Conservation (phyloP, 2,329 filamentous ascomycete species). For the Huntiella moniliformis region DNA sequence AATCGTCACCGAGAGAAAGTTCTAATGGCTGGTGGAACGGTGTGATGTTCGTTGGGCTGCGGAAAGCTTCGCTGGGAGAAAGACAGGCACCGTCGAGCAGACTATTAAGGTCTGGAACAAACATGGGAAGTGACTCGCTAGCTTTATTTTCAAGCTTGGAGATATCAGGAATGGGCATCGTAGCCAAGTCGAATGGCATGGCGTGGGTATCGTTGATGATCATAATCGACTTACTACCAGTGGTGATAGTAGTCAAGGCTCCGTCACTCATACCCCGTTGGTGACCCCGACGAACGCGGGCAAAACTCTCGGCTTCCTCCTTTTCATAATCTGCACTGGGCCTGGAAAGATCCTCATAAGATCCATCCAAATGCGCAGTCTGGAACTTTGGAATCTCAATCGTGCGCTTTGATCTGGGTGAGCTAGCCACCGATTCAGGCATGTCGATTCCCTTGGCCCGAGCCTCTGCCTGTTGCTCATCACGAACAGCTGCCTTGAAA, state of each 20-base stretch:
- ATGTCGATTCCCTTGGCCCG: background rate
- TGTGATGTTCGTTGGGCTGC: slow-evolving; percentile 7
- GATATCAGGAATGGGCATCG: slow-evolving; percentile 29
- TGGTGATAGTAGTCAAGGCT: slow-evolving; percentile 52
- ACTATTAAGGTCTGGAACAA: slow-evolving; percentile 27
- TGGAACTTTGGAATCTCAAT: background rate
- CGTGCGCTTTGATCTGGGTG: background rate
- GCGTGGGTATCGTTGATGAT: slow-evolving; percentile 52
- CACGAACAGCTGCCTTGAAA: slow-evolving; percentile 56
- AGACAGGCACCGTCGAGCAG: slow-evolving; percentile 9
- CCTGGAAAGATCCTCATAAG: slow-evolving; percentile 25
- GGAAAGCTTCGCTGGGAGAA: slow-evolving; percentile 9
- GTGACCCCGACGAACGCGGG: slow-evolving; percentile 9
- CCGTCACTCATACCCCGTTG: slow-evolving; percentile 31
- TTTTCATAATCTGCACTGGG: background rate
- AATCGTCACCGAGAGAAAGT: background rate
- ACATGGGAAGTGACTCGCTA: slow-evolving; percentile 26
- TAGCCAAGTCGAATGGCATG: slow-evolving; percentile 27
- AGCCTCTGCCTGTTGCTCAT: slow-evolving; percentile 29
- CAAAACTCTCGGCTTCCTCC: background rate
- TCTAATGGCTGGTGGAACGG: slow-evolving; percentile 5
- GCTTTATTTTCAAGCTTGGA: slow-evolving; percentile 36
- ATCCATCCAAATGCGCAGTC: slow-evolving; percentile 21
- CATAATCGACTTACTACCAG: slow-evolving; percentile 75
- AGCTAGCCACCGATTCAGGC: background rate